These are phyloP conservation scores for Trichoderma sp. DNA, from an alignment of 2,329 filamentous ascomycete species.

Conservation along the genomic window DNA sequence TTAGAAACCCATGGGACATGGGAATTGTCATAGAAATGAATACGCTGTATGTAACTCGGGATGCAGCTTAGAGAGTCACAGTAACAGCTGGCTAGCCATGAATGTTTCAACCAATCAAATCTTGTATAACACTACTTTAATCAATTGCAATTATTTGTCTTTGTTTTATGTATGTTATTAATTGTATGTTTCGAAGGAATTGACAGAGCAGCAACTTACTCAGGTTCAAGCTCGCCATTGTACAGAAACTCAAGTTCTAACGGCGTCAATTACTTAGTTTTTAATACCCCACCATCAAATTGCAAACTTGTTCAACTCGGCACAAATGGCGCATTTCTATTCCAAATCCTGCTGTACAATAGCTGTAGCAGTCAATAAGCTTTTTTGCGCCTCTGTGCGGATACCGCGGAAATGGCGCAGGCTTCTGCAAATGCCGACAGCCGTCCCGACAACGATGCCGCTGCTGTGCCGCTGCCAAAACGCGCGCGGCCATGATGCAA, in stretches of 20 bases:
- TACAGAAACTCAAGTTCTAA: not conserved
- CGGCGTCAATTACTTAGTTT: no score
- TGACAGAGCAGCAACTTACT: not conserved
- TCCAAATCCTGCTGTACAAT: not conserved
- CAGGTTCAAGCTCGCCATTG: no score
- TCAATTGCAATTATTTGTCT: no score
- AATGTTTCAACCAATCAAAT: no score
- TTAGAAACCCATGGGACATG: not conserved
- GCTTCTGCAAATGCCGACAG: not conserved
- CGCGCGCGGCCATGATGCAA: conserved; percentile 18
- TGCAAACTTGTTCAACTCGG: not conserved
- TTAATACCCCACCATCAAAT: not conserved
- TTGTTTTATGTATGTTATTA: no score
- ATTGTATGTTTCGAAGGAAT: not conserved
- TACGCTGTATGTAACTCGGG: not conserved
- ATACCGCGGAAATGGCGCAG: conserved; percentile 22
- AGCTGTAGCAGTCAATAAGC: no score
- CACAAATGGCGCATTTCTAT: not conserved
- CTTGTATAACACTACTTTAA: no score
- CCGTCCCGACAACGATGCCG: conserved; percentile 7
- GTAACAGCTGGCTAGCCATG: not conserved
- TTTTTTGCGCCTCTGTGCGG: not conserved
- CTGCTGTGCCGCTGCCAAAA: not conserved
- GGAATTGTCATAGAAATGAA: not conserved
- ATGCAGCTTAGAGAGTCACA: not conserved